Base-by-base conservation (phyloP, 129 eudicot species). In the Helichrysum umbraculigerum region DNA sequence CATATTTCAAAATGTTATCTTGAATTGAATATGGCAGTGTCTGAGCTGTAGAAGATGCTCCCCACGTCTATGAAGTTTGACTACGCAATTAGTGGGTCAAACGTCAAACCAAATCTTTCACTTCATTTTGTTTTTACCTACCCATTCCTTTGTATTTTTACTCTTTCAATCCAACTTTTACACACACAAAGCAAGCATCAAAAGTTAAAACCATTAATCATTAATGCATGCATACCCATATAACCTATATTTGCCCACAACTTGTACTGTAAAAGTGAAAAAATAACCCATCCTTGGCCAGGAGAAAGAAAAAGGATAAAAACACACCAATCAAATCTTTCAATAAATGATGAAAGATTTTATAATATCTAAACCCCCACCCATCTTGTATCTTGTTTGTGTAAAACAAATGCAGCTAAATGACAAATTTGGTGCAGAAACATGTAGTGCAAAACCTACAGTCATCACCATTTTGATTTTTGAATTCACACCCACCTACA, bases 81-180 rank as follows among this genome's bases (percentile, higher is more conserved):
- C 88, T 83, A 74, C 81, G 66, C 77, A 78, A 85, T 74, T 77
- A 81, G 82, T 85, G 83, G 85, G 85, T 85, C 88, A 84, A 84
- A 56, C 58, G 60, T 77, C 78, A 77, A 71, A 42, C 29, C 72
- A 41, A 41, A 75, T 66, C 69, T 34, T 51, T 12, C 52, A 42
- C 72, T 64, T 47, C 63, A 39, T 66, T 73, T 80, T 80, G 59
- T 66, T 57, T 29, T 57, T 60, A 62, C 72, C 78, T 34, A 71
- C 58, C 28, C 28, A 25, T 25, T 25, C 28, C 28, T 25, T 70
- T 69, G 66, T 74, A 68, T 34, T 80, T 72, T 72, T 19, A 25
- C 28, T 61, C 66, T n/a, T 72, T 72, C 72, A 32, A 21, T 72
- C 4, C 39, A 21, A 25, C 50, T 61, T 73, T 66, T 30, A 73